Percentiles rank a stretch among this genome's conserved stretches.
phyloP scores from a whole-genome alignment of 495 filamentous ascomycete species.

The Elaphomyces granulatus region DNA sequence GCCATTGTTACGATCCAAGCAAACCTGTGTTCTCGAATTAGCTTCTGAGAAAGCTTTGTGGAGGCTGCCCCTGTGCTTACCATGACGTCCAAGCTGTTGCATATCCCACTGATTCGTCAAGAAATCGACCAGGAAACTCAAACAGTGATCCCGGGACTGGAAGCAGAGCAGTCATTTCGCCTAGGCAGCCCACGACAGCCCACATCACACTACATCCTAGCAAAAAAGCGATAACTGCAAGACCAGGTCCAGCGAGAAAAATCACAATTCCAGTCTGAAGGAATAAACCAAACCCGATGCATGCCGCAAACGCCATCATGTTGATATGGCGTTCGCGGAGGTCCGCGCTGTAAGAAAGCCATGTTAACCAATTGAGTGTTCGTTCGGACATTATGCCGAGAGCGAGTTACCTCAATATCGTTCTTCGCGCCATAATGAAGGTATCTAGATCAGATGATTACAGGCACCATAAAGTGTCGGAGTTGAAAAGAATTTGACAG shows the following conservation, averaged over 20 bases:
- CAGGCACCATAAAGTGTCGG: no score
- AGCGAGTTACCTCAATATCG: not conserved
- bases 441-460: not conserved
- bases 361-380: not conserved
- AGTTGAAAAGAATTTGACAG: no score
- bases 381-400: not conserved
- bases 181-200: conserved; percentile 34
- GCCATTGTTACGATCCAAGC: conserved; percentile 26
- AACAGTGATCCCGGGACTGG: conserved; percentile 36
- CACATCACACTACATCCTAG: conserved; percentile 35
- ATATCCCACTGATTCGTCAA: conserved; percentile 34
- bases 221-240: conserved; percentile 24
- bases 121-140: conserved; percentile 34
- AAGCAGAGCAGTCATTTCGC: conserved; percentile 39
- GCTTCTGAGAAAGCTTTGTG: not conserved
- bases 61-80: conserved; percentile 16
- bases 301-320: conserved; percentile 28
- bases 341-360: conserved; percentile 4
- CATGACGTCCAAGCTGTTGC: conserved; percentile 43
- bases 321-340: conserved; percentile 23
- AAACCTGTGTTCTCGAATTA: conserved; percentile 19
- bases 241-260: conserved; percentile 23
- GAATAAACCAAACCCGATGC: conserved; percentile 25
- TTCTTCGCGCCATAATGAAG: not conserved
- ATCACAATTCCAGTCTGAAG: conserved; percentile 23